Evolutionary conservation across 2,329 filamentous ascomycete genomes (phyloP), one percentile per base, ranked within the genome.

Genomic region (Plenodomus biglobosus): DNA sequence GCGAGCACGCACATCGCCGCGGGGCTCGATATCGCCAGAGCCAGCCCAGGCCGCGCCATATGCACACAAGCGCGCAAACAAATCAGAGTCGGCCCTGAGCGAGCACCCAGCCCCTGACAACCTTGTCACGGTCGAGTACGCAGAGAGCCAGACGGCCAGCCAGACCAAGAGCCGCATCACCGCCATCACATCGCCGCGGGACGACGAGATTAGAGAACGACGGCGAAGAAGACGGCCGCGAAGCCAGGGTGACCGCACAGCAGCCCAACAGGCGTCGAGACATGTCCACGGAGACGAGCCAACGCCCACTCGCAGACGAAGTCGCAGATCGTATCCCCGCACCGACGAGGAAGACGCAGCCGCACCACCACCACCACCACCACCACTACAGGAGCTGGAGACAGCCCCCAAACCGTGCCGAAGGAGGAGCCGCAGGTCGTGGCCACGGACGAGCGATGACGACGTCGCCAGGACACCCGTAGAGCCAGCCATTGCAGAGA

Each of bases 21-120:
- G 61, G 15, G 58, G 54, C 21, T 72, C 68, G 13, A 48, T 67
- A 2, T 72, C 69, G 5, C 61, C 63, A 15, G 66, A 69, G 11
- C 27, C 13, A 11, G 11, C 27, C 6, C 66, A 71, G 20, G 51
- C 53, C 16, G 50, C 60, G 17, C 49, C 64, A 18, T 50, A 55
- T 30, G 61, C 49, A 16, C 55, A 48, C 18, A 52, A 49, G n/a
- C 49, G 58, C 1, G 42, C 46, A 10, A 56, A 57, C 15, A 64
- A 52, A 32, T 65, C 66, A 32, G 61, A 64, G 8, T 61, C 63
- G 11, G 56, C 56, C 4, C 55, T 62, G 2, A 60, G 51, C 22
- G 59, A 64, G 5, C 56, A 67, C 34, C 49, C 58, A 0, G 46
- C 52, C 34, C 49, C 58, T 0, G 46, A 51, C 37, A 59, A 66